These are phyloP conservation scores for Boechera divaricarpa DNA, from an alignment of 345 rosid genomes.

Conservation along the genomic window DNA sequence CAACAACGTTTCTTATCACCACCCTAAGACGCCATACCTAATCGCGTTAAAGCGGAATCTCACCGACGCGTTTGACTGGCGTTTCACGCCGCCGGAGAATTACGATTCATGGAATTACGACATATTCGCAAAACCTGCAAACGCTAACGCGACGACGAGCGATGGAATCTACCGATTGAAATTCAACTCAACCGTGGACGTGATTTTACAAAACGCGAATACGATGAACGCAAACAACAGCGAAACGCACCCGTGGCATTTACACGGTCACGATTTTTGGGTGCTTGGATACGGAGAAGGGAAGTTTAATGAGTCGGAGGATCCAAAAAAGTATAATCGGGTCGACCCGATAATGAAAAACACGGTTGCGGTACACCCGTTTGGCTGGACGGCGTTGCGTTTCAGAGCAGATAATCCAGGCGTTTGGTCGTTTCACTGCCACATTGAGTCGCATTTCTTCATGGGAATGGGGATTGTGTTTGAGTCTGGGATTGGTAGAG, in stretches of 20 bases:
- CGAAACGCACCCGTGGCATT: conserved; percentile 89
- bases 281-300: conserved; percentile 71
- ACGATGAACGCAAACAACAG: conserved; percentile 47
- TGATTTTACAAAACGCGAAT: conserved; percentile 73
- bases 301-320: conserved; percentile 55
- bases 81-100: conserved; percentile 52
- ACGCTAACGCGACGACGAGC: conserved; percentile 51
- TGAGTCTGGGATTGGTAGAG: conserved; percentile 57
- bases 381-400: conserved; percentile 76
- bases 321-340: conserved; percentile 59
- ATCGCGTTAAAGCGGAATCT: conserved; percentile 60
- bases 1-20: conserved; percentile 65
- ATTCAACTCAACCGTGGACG: conserved; percentile 66
- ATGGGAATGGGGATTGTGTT: conserved; percentile 80
- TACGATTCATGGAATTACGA: conserved; percentile 43
- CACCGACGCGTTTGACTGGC: conserved; percentile 49
- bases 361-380: conserved; percentile 74
- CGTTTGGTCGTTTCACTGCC: conserved; percentile 78
- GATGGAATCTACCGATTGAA: conserved; percentile 54
- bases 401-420: conserved; percentile 73
- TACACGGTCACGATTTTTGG: conserved; percentile 92
- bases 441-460: conserved; percentile 69
- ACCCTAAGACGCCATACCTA: conserved; percentile 65
- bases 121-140: conserved; percentile 27
- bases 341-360: conserved; percentile 77